These are phyloP conservation scores for Hemileccinum impolitum DNA, from an alignment of 768 basidiomycete genomes.

Conservation along the genomic window DNA sequence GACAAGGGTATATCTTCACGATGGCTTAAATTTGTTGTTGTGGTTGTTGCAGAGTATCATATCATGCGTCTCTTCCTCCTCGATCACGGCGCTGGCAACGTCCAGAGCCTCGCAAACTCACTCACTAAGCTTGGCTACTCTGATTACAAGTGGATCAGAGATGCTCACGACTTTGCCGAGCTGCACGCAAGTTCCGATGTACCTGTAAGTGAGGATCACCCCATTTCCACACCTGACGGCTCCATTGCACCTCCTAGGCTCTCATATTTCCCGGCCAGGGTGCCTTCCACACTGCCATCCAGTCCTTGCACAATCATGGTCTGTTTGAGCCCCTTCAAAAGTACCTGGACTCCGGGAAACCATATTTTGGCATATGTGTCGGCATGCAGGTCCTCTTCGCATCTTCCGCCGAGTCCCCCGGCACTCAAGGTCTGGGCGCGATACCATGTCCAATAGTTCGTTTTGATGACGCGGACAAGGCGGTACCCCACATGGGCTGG, in stretches of 20 bases:
- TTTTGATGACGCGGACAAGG: slow-evolving; percentile 71
- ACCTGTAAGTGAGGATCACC: slow-evolving; percentile 60
- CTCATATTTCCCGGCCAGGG: slow-evolving; percentile 98
- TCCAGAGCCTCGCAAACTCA: slow-evolving; percentile 91
- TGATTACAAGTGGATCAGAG: slow-evolving; percentile 81
- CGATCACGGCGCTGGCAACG: slow-evolving; percentile 96
- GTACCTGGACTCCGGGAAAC: slow-evolving; percentile 84
- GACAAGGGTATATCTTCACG: slow-evolving; percentile 12
- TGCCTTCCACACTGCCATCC: slow-evolving; percentile 84
- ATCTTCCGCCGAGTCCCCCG: slow-evolving; percentile 76
- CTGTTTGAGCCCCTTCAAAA: slow-evolving; percentile 74
- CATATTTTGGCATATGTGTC: slow-evolving; percentile 98
- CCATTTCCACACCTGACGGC: slow-evolving; percentile 7
- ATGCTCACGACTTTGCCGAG: slow-evolving; percentile 76
- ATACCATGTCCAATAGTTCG: slow-evolving; percentile 78
- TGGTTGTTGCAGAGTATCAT: too few relatives aligned
- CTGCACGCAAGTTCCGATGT: slow-evolving; percentile 13
- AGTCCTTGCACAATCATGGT: slow-evolving; percentile 66
- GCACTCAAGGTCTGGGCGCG: slow-evolving; percentile 69
- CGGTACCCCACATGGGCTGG: slow-evolving; percentile 99
- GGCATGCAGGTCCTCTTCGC: slow-evolving; percentile 96
- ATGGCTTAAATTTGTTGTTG: slow-evolving; percentile 14
- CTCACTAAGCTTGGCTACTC: slow-evolving; percentile 77
- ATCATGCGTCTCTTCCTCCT: slow-evolving; percentile 76
- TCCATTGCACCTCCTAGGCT: slow-evolving; percentile 48